phyloP scores from a whole-genome alignment of 2,329 filamentous ascomycete genomes.

The Parascedosporium putredinis region DNA sequence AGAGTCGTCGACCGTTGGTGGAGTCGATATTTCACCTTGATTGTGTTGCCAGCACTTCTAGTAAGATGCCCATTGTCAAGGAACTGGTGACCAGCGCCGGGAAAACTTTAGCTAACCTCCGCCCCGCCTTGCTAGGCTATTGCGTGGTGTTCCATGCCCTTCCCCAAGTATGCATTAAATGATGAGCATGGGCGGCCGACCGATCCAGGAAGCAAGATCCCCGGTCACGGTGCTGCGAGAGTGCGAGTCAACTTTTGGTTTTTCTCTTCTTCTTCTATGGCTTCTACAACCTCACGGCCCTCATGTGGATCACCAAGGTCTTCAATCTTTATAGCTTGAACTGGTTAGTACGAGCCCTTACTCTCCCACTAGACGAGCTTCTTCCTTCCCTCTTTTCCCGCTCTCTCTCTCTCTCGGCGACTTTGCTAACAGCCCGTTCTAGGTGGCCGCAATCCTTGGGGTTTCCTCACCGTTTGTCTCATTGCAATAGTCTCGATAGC shows the following conservation, averaged over 20 bases:
- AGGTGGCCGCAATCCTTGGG: slow-evolving; percentile 54
- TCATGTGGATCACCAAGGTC: slow-evolving; percentile 62
- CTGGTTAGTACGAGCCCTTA: slow-evolving; percentile 31
- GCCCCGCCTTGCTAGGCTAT: slow-evolving; percentile 35
- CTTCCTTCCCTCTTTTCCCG: no score
- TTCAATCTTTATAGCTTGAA: slow-evolving; percentile 63
- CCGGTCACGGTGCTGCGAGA: slow-evolving; percentile 52
- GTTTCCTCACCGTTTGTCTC: slow-evolving; percentile 50
- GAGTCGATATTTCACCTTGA: slow-evolving; percentile 49
- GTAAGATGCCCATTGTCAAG: slow-evolving; percentile 26
- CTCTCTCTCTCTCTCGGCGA: not conserved
- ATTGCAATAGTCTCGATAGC: slow-evolving; percentile 51
- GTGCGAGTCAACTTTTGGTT: slow-evolving; percentile 63
- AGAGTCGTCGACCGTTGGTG: slow-evolving; percentile 53
- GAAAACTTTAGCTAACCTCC: not conserved
- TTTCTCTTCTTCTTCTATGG: slow-evolving; percentile 62
- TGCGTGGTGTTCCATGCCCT: slow-evolving; percentile 54
- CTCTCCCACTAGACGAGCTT: no score
- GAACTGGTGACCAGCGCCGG: not conserved
- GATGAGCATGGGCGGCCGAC: slow-evolving; percentile 27
- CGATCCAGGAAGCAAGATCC: slow-evolving; percentile 30
- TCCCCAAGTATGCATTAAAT: slow-evolving; percentile 50
- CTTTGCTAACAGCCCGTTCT: slow-evolving; percentile 1
- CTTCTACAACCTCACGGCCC: slow-evolving; percentile 55
- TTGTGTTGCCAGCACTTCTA: slow-evolving; percentile 49